Percentiles rank a stretch among this genome's conserved stretches.
phyloP scores from a whole-genome alignment of 1,139 yeast genomes.

The Candida freyschussii region DNA sequence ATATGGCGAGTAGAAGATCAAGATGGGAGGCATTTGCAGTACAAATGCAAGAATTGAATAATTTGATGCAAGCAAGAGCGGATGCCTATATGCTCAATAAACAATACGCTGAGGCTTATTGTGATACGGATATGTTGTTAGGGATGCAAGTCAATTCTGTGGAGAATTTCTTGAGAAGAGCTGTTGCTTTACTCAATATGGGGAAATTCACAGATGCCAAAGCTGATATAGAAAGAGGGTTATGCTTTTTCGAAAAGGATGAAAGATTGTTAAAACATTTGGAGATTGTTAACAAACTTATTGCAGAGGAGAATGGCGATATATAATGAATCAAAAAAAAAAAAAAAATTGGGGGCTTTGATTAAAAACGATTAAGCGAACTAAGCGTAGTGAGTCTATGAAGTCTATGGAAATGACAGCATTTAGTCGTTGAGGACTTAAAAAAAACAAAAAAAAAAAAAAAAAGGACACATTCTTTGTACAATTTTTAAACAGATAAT shows the following conservation, averaged over 20 bases:
- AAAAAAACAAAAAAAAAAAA: slow-evolving; percentile 1
- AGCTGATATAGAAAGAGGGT: slow-evolving; percentile 73
- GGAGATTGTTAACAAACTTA: slow-evolving; percentile 14
- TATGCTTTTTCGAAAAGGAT: slow-evolving; percentile 57
- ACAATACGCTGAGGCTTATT: slow-evolving; percentile 66
- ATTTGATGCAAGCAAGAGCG: slow-evolving; percentile 72
- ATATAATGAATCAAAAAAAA: slow-evolving; percentile 1
- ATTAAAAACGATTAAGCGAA: no score
- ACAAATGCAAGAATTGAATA: slow-evolving; percentile 70
- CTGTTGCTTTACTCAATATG: slow-evolving; percentile 65
- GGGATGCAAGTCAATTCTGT: slow-evolving; percentile 60
- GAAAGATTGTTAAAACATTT: slow-evolving; percentile 33
- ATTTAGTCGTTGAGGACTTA: no score
- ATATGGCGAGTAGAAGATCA: slow-evolving; percentile 68
- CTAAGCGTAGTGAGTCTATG: no score
- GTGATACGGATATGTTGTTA: slow-evolving; percentile 76
- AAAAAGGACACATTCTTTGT: neutral
- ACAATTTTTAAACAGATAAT: slow-evolving; percentile 53
- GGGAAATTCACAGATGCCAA: slow-evolving; percentile 71
- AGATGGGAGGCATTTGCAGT: slow-evolving; percentile 83
- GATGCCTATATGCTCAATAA: slow-evolving; percentile 71
- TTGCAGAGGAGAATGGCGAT: slow-evolving; percentile 26
- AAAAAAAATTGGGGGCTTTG: no score
- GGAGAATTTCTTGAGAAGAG: slow-evolving; percentile 78
- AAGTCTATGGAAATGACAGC: no score